phyloP scores from a whole-genome alignment of 2,329 filamentous ascomycete genomes.

The Mycosphaerelloides madeirae region DNA sequence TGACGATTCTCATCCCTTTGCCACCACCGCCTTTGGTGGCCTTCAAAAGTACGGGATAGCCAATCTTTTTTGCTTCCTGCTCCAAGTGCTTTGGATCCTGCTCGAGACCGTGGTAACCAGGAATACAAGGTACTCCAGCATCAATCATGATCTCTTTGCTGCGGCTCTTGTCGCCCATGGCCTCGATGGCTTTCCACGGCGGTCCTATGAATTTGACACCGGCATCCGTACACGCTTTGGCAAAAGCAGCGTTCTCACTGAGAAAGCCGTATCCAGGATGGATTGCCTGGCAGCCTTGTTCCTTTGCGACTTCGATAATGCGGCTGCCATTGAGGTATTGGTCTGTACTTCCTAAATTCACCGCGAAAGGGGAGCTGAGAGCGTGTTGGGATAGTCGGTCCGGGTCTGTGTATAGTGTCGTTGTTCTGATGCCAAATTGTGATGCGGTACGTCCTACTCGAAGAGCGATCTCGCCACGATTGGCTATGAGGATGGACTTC shows the following conservation, averaged over 20 bases:
- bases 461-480: constrained; percentile 93
- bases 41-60: constrained; percentile 61
- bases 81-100: constrained; percentile 64
- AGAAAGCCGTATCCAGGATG: constrained; percentile 95
- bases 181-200: constrained; percentile 67
- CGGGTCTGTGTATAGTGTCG: constrained; percentile 90
- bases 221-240: constrained; percentile 78
- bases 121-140: constrained; percentile 93
- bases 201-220: constrained; percentile 94
- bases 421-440: constrained; percentile 84
- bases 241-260: constrained; percentile 89
- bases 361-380: constrained; percentile 72
- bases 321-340: constrained; percentile 91
- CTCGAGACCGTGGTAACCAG: constrained; percentile 85
- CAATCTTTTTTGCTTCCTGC: constrained; percentile 66
- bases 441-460: constrained; percentile 85
- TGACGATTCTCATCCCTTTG: constrained; percentile 66
- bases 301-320: constrained; percentile 83
- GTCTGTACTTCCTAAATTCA: constrained; percentile 75
- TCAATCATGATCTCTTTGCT: constrained; percentile 96
- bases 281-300: constrained; percentile 81
- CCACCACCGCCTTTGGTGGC: constrained; percentile 62
- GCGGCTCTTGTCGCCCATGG: constrained; percentile 86
- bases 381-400: constrained; percentile 87
- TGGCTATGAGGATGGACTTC: constrained; percentile 82